Conservation (phyloP, 2,329 filamentous ascomycete genomes). For the Microdochium nivale region DNA sequence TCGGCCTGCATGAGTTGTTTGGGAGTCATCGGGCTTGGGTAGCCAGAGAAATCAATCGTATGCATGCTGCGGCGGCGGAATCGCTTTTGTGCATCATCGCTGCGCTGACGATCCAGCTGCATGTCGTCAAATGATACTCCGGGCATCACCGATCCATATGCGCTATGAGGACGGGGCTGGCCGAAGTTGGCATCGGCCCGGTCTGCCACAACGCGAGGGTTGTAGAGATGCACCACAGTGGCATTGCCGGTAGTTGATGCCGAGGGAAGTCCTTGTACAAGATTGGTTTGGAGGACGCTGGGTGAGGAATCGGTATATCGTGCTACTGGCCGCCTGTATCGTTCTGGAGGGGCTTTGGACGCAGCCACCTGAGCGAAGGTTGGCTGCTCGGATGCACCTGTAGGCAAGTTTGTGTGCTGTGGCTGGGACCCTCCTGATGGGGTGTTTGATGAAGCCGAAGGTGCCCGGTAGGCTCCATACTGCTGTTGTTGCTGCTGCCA, state of each 20-base stretch:
- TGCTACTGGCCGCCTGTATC: slow-evolving; percentile 64
- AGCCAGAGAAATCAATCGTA: slow-evolving; percentile 43
- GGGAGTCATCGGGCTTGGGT: slow-evolving; percentile 27
- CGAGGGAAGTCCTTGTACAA: slow-evolving; percentile 26
- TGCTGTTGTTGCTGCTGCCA: slow-evolving; percentile 44
- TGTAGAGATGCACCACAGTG: slow-evolving; percentile 46
- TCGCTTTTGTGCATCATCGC: slow-evolving; percentile 63
- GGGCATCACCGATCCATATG: slow-evolving; percentile 12
- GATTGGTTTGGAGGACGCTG: slow-evolving; percentile 15
- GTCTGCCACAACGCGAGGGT: slow-evolving; percentile 29
- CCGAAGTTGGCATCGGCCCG: slow-evolving; percentile 6
- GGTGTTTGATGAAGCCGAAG: slow-evolving; percentile 23
- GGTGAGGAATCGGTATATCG: slow-evolving; percentile 43
- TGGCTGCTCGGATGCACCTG: slow-evolving; percentile 33
- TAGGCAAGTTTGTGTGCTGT: slow-evolving; percentile 29
- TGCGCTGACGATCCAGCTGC: slow-evolving; percentile 46
- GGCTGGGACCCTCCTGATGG: slow-evolving; percentile 31
- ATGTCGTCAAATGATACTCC: slow-evolving; percentile 60
- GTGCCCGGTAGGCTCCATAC: slow-evolving; percentile 36
- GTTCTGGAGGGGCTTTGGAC: slow-evolving; percentile 66
- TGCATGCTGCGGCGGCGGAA: slow-evolving; percentile 79
- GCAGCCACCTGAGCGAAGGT: slow-evolving; percentile 48
- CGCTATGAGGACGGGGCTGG: neutral
- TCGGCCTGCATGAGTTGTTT: slow-evolving; percentile 26
- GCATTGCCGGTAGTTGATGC: slow-evolving; percentile 46